Conservation (phyloP, 208 protist species). For the Crithidia fasciculata region DNA sequence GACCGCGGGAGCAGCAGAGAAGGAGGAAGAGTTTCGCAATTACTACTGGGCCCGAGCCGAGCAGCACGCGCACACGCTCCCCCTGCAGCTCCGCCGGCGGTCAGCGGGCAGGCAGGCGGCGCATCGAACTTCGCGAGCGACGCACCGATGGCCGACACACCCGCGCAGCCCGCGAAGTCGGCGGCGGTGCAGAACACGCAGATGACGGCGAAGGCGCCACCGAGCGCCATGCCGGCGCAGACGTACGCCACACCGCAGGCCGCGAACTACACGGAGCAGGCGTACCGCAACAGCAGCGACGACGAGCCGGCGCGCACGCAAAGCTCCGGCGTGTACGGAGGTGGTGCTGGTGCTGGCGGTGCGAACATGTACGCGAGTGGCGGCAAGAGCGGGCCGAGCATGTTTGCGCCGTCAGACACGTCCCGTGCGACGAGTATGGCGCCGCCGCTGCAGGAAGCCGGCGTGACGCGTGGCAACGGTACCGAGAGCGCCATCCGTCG, state of each 20-base stretch:
- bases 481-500: constrained; percentile 29
- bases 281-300: constrained; percentile 7
- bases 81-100: constrained; percentile 1
- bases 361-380: constrained; percentile 18
- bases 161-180: not conserved
- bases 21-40: constrained; percentile 34
- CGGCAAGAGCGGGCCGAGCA: constrained; percentile 6
- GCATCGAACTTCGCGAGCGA: constrained; percentile 5
- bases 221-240: constrained; percentile 9
- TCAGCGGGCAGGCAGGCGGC: constrained; percentile 1
- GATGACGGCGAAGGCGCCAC: not conserved
- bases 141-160: not conserved
- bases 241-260: not conserved
- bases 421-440: constrained; percentile 7
- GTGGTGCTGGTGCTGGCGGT: not conserved
- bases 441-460: constrained; percentile 37
- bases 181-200: not conserved
- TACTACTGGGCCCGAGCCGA: constrained; percentile 29
- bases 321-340: not conserved
- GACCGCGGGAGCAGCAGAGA: constrained; percentile 48
- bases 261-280: constrained; percentile 20
- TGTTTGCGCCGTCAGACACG: constrained; percentile 14
- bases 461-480: constrained; percentile 23
- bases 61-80: constrained; percentile 4
- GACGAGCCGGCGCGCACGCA: constrained; percentile 15